Conservation (phyloP, 306 rosid genomes). For the Sophora flavescens region DNA sequence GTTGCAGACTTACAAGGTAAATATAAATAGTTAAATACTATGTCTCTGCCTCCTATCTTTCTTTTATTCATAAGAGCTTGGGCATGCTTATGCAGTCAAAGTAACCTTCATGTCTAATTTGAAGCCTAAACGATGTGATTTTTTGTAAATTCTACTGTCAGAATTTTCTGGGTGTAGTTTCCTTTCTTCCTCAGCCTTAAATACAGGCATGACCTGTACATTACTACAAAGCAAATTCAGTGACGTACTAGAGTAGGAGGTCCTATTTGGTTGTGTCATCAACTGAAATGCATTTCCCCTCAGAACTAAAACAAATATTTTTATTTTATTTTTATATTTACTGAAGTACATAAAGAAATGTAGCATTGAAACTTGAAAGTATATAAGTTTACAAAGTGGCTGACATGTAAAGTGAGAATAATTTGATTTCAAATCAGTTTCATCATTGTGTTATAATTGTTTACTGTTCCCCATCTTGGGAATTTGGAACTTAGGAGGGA, state of each 20-base stretch:
- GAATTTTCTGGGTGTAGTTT: slow-evolving; percentile 7
- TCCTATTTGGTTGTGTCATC: slow-evolving; percentile 15
- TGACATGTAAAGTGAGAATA: slow-evolving; percentile 7
- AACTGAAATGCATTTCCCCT: slow-evolving; percentile 1
- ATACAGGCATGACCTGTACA: neutral
- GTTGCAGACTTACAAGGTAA: slow-evolving; percentile 84
- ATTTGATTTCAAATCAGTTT: slow-evolving; percentile 24
- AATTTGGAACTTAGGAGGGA: slow-evolving; percentile 12
- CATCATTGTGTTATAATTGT: slow-evolving; percentile 6
- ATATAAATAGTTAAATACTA: neutral
- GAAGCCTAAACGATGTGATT: neutral
- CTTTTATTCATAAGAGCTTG: slow-evolving; percentile 1
- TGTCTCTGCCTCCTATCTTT: slow-evolving; percentile 10
- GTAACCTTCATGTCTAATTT: slow-evolving; percentile 30
- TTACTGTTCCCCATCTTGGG: slow-evolving; percentile 16
- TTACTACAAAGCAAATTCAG: neutral
- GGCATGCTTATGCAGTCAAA: neutral
- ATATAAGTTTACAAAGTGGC: slow-evolving; percentile 1
- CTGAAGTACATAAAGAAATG: slow-evolving; percentile 3
- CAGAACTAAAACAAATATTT: slow-evolving; percentile 19
- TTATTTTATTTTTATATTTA: neutral
- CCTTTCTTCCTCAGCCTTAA: neutral
- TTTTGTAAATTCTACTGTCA: slow-evolving; percentile 24
- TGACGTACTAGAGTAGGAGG: neutral
- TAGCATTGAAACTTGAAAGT: neutral